Conservation (phyloP, 768 basidiomycete genomes). For the Mycena crocata region DNA sequence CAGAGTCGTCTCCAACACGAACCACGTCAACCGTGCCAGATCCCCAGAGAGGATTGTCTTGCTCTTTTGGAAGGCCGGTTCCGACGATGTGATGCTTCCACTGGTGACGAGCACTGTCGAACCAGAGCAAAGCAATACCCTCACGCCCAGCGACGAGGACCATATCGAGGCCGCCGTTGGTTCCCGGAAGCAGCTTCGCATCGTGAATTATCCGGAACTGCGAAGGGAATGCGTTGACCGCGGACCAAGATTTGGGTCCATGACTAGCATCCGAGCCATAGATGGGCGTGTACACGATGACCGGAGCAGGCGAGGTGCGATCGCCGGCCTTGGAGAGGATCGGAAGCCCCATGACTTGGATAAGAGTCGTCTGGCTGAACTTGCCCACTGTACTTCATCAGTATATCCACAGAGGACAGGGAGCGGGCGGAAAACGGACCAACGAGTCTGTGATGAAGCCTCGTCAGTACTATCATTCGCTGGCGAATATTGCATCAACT, state of each 20-base stretch:
- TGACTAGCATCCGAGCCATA: neutral
- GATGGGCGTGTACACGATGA: constrained; percentile 6
- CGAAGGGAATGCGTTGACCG: neutral
- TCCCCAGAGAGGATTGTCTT: constrained; percentile 13
- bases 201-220: constrained; percentile 12
- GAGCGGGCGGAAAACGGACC: neutral
- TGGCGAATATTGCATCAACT: neutral
- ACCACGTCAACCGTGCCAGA: constrained; percentile 9
- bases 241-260: neutral
- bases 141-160: constrained; percentile 10
- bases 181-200: neutral
- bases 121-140: constrained; percentile 10
- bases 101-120: neutral
- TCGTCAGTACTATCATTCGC: neutral
- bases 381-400: neutral
- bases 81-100: constrained; percentile 12
- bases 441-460: neutral
- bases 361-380: neutral
- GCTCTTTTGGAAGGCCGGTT: neutral
- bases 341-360: constrained; percentile 12
- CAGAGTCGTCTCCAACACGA: constrained; percentile 4
- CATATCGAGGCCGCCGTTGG: constrained; percentile 8
- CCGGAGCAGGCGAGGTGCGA: constrained; percentile 7
- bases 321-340: neutral
- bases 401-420: neutral